phyloP scores from a whole-genome alignment of 2,329 filamentous ascomycete genomes.

The Penicillium hesseltinei region DNA sequence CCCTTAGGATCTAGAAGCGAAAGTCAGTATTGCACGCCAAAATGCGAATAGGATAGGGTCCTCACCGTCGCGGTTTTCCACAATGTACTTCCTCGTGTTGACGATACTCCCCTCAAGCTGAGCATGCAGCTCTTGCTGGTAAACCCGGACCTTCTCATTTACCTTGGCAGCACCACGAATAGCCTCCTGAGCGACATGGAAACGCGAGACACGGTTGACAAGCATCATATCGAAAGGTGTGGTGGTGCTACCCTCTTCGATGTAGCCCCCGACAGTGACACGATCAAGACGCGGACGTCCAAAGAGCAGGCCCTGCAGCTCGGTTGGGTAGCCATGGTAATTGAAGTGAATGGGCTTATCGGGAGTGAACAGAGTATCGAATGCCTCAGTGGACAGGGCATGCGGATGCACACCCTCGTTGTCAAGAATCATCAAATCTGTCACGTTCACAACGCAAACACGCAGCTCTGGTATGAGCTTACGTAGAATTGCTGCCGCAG shows the following conservation, averaged over 20 bases:
- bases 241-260: conserved; percentile 65
- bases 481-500: conserved; percentile 57
- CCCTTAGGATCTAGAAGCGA: conserved; percentile 49
- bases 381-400: conserved; percentile 52
- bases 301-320: conserved; percentile 62
- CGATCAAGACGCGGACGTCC: conserved; percentile 53
- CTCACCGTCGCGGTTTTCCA: conserved; percentile 53
- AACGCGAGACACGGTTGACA: conserved; percentile 59
- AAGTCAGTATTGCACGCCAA: conserved; percentile 3
- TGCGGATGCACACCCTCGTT: conserved; percentile 59
- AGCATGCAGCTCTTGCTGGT: conserved; percentile 48
- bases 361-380: conserved; percentile 57
- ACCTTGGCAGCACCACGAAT: conserved; percentile 48
- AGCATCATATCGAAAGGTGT: conserved; percentile 71
- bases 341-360: conserved; percentile 62
- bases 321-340: conserved; percentile 64
- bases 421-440: conserved; percentile 63
- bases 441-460: conserved; percentile 64
- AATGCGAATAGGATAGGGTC: background rate
- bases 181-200: conserved; percentile 58
- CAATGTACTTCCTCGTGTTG: conserved; percentile 55
- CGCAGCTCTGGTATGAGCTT: conserved; percentile 52
- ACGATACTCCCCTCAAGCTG: conserved; percentile 51
- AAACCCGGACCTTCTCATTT: conserved; percentile 50
- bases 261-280: conserved; percentile 59